phyloP scores from a whole-genome alignment of 495 filamentous ascomycete genomes.

The Penicillium flavigenum region DNA sequence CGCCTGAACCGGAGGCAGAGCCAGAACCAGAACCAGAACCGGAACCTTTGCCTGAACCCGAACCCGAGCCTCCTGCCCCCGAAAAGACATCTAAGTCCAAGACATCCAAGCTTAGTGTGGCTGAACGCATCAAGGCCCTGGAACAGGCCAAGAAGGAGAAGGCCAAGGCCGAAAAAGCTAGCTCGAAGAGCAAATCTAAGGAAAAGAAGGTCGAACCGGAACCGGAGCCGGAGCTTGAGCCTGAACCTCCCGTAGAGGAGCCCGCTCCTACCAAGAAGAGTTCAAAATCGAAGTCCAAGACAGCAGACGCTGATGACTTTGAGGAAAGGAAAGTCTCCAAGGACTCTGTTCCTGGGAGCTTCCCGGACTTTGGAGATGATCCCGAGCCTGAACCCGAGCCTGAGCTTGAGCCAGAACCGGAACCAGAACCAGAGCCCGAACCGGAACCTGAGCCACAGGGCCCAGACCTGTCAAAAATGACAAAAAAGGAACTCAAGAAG shows the following conservation, averaged over 20 bases:
- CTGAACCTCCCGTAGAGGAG: conserved; percentile 21
- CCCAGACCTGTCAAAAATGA: conserved; percentile 30
- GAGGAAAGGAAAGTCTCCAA: conserved; percentile 8
- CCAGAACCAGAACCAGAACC: conserved; percentile 30
- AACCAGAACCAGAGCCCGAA: conserved; percentile 17
- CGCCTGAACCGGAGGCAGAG: conserved; percentile 30
- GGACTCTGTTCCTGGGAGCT: conserved; percentile 16
- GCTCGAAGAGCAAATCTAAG: conserved; percentile 28
- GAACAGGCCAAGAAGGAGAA: conserved; percentile 46
- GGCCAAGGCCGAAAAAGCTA: conserved; percentile 35
- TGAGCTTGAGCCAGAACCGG: conserved; percentile 34
- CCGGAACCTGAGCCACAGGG: conserved; percentile 28
- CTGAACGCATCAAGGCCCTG: conserved; percentile 50
- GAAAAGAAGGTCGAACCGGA: conserved; percentile 32
- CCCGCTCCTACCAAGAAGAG: conserved; percentile 16
- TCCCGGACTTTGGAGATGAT: conserved; percentile 37
- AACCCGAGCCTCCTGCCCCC: conserved; percentile 16
- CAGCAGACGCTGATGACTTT: conserved; percentile 27
- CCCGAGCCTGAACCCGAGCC: conserved; percentile 34
- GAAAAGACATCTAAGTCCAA: conserved; percentile 42
- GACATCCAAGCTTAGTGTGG: conserved; percentile 44
- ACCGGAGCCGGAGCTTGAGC: conserved; percentile 30
- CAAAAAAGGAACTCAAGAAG: conserved; percentile 34
- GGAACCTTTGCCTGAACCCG: conserved; percentile 25
- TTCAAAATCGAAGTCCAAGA: conserved; percentile 17